A percentile compares a stretch with the other conserved stretches of the same genome.
phyloP scores from a whole-genome alignment of 1,139 yeast genomes.

The Diutina rugosa region DNA sequence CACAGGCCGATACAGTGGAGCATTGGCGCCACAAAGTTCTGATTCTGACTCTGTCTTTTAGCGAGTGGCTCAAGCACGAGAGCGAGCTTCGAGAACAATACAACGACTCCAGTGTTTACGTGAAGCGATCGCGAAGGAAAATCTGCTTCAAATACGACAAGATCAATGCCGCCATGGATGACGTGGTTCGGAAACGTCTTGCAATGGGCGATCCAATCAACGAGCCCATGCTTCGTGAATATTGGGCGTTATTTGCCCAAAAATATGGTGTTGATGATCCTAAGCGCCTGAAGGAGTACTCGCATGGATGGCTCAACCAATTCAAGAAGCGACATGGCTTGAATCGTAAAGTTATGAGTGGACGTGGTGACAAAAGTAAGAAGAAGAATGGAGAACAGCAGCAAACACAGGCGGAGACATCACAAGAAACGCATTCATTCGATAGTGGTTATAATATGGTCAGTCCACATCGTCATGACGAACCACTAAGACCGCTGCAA shows the following conservation, averaged over 20 bases:
- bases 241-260: constrained; percentile 44
- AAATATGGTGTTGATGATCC: constrained; percentile 49
- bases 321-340: constrained; percentile 48
- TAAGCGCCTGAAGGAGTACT: constrained; percentile 37
- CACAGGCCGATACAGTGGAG: constrained; percentile 48
- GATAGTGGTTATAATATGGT: not conserved
- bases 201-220: constrained; percentile 34
- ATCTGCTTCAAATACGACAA: constrained; percentile 42
- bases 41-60: constrained; percentile 43
- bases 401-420: not conserved
- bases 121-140: constrained; percentile 32
- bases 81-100: constrained; percentile 31
- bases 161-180: constrained; percentile 47
- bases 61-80: constrained; percentile 50
- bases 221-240: constrained; percentile 41
- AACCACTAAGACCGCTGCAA: not conserved
- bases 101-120: constrained; percentile 19
- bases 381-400: not conserved
- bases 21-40: constrained; percentile 33
- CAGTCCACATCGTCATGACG: not conserved
- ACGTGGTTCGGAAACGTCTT: constrained; percentile 31
- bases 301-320: constrained; percentile 52
- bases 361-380: not conserved
- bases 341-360: constrained; percentile 1
- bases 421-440: not conserved